phyloP scores from a whole-genome alignment of 2,329 filamentous ascomycete species.

The Aotearoamyces nothofagi region DNA sequence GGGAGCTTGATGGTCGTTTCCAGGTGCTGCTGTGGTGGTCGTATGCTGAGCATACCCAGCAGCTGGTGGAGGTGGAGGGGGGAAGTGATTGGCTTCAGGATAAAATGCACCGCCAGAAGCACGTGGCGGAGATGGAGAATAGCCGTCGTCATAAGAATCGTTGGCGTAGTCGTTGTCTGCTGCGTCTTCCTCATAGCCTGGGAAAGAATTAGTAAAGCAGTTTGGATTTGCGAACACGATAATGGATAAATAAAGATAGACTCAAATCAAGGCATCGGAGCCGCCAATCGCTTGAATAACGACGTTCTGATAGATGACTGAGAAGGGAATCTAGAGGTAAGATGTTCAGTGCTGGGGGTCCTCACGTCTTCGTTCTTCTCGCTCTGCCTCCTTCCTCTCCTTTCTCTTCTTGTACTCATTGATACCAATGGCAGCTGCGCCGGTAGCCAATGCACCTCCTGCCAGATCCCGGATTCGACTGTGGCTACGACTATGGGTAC shows the following conservation, averaged over 20 bases:
- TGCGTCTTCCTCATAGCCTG: slow-evolving; percentile 19
- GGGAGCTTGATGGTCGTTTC: slow-evolving; percentile 12
- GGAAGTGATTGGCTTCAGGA: slow-evolving; percentile 12
- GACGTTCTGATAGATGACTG: slow-evolving; percentile 16
- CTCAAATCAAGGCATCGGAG: slow-evolving; percentile 3
- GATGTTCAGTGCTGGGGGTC: slow-evolving; percentile 17
- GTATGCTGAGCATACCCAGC: slow-evolving; percentile 11
- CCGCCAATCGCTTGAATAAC: slow-evolving; percentile 15
- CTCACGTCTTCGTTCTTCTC: slow-evolving; percentile 19
- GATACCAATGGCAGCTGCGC: slow-evolving; percentile 46
- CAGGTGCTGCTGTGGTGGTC: slow-evolving; percentile 12
- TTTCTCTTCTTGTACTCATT: slow-evolving; percentile 41
- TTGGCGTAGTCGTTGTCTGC: slow-evolving; percentile 17
- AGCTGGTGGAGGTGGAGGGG: slow-evolving; percentile 9
- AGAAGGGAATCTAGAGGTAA: slow-evolving; percentile 15
- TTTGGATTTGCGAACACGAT: too few relatives aligned
- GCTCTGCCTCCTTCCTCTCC: slow-evolving; percentile 21
- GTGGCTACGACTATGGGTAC: slow-evolving; percentile 27
- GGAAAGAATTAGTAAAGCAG: slow-evolving; percentile 6
- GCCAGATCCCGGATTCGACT: slow-evolving; percentile 40
- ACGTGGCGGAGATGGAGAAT: slow-evolving; percentile 19
- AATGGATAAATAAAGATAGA: too few relatives aligned
- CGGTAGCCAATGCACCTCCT: slow-evolving; percentile 36
- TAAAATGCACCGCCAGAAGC: slow-evolving; percentile 20
- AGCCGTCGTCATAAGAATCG: slow-evolving; percentile 15